These are phyloP conservation scores for Triticum timopheevii DNA, from an alignment of 176 grass and related monocot genomes.

Conservation along the genomic window DNA sequence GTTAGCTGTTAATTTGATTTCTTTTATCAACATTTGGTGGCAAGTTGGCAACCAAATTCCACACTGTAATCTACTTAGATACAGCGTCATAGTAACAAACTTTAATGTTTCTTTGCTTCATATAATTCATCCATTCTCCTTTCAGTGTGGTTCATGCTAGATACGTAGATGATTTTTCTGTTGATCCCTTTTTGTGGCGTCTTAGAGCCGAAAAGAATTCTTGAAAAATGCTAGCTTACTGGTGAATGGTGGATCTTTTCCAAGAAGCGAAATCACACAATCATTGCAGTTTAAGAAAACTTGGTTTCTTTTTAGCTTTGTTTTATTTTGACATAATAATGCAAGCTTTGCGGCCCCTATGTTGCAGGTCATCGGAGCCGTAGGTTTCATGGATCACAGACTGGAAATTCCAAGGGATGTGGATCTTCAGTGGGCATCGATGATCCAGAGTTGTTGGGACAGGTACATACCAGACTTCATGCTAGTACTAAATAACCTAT, in stretches of 20 bases:
- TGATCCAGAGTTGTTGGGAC: slow-evolving; percentile 90
- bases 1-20: neutral
- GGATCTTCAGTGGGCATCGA: slow-evolving; percentile 74
- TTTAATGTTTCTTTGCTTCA: neutral
- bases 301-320: neutral
- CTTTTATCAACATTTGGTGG: neutral
- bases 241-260: neutral
- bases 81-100: neutral
- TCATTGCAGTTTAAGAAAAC: neutral
- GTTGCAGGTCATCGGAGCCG: slow-evolving; percentile 75
- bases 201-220: neutral
- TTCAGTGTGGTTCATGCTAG: neutral
- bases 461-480: slow-evolving; percentile 31
- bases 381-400: slow-evolving; percentile 91
- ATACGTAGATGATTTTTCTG: neutral
- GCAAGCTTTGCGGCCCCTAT: neutral
- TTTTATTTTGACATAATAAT: neutral
- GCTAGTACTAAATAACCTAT: neutral
- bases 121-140: neutral
- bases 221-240: neutral
- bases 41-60: neutral
- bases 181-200: neutral
- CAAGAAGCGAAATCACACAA: neutral
- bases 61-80: neutral
- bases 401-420: slow-evolving; percentile 70